phyloP scores from a whole-genome alignment of 192 early-diverging fungal genomes.

The Coemansia aciculifera region DNA sequence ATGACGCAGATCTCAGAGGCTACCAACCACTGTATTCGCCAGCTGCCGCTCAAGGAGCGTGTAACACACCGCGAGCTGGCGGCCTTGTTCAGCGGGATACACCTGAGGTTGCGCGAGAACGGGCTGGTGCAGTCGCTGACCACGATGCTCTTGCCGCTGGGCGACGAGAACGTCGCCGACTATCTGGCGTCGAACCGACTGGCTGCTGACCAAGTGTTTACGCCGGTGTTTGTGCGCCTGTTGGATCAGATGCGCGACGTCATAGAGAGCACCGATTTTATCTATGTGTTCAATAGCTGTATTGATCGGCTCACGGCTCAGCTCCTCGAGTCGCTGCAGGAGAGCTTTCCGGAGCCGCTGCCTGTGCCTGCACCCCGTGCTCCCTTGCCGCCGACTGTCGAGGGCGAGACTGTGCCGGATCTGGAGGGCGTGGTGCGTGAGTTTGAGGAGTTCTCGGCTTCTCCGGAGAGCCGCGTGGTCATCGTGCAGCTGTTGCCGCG shows the following conservation, averaged over 20 bases:
- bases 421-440: conserved; percentile 60
- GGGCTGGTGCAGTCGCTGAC: conserved; percentile 31
- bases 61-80: conserved; percentile 63
- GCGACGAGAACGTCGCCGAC: conserved; percentile 33
- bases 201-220: conserved; percentile 54
- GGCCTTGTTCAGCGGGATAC: conserved; percentile 58
- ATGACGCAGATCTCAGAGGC: conserved; percentile 67
- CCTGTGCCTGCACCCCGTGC: conserved; percentile 22
- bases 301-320: conserved; percentile 47
- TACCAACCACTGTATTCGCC: conserved; percentile 23
- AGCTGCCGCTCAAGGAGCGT: conserved; percentile 65
- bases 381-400: conserved; percentile 48
- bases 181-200: conserved; percentile 43
- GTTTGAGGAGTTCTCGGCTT: conserved; percentile 57
- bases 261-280: conserved; percentile 64
- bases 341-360: conserved; percentile 51
- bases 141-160: conserved; percentile 37
- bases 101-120: conserved; percentile 56
- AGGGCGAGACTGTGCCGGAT: conserved; percentile 38
- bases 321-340: conserved; percentile 51
- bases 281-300: conserved; percentile 45
- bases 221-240: conserved; percentile 66
- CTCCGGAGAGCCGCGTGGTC: conserved; percentile 57
- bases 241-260: conserved; percentile 89
- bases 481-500: conserved; percentile 66